Evolutionary conservation across 352 stramenopile genomes (phyloP), one percentile per base, ranked within the genome.

Genomic region (Globisporangium iwayamae): DNA sequence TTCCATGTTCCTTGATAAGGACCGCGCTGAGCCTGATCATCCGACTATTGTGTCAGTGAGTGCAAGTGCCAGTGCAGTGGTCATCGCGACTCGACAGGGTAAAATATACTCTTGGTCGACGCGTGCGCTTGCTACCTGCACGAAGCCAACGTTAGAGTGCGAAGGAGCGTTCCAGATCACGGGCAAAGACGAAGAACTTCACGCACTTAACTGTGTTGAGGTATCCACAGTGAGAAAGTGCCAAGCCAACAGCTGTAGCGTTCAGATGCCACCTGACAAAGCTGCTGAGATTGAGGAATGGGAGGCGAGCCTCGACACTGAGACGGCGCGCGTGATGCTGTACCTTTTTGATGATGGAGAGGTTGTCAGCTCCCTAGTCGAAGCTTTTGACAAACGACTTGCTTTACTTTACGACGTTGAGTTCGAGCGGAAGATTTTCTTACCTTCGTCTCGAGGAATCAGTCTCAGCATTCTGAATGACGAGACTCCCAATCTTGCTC

Each of bases 261-360:
- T 41, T 39, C 2, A 18, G 10, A 9, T 41, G 9, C 28, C 55
- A 39, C 45, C 39, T 13, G n/a, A 36, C 5, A 16, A 20, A 32
- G 14, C 11, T 16, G 20, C 25, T 16, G 55, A 61, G 1, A 61
- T 61, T 14, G 55, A 52, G 45, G 55, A 52, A 41, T 52, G 55
- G 55, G 55, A 52, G 7, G 39, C 38, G 9, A 61, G 55, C 18
- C 38, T 61, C 7, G 32, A 50, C 3, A 28, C 41, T 32, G 34
- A 52, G 46, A 46, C 59, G 4, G 48, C 65, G 20, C 41, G 67
- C 13, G 62, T 76, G 25, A 52, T 69, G 1, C 25, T 76, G 39
- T 76, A 74, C 54, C 58, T 74, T 14, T 76, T 76, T 43, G 67
- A 76, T 13, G 64, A 76, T 39, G 63, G 56, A 13, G 56, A 76